These are phyloP conservation scores for Conidiobolus coronatus DNA, from an alignment of 371 early-diverging fungal genomes.

Conservation along the genomic window DNA sequence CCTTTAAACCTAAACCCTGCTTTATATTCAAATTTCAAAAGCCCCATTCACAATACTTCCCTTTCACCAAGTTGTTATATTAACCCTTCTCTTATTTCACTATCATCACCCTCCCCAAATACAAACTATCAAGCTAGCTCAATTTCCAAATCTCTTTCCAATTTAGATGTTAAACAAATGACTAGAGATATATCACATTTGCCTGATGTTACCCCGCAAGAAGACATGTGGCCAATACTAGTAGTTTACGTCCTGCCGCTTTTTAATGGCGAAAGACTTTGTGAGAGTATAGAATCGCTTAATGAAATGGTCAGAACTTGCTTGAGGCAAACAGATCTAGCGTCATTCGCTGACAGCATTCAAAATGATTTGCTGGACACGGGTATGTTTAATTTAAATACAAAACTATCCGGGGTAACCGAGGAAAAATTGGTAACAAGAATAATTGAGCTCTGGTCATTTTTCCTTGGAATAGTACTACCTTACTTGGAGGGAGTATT, in stretches of 20 bases:
- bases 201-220: constrained; percentile 13
- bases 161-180: constrained; percentile 35
- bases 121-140: no score
- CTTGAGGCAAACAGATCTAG: constrained; percentile 22
- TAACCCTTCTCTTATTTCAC: no score
- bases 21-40: no score
- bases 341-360: constrained; percentile 22
- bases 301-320: constrained; percentile 52
- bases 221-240: constrained; percentile 49
- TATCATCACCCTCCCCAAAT: no score
- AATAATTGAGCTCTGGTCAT: constrained; percentile 62
- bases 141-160: constrained; percentile 17
- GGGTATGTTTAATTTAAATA: constrained; percentile 48
- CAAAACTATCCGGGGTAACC: constrained; percentile 39
- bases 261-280: constrained; percentile 67
- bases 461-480: constrained; percentile 58
- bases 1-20: no score
- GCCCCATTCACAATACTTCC: no score
- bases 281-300: constrained; percentile 57
- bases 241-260: constrained; percentile 52
- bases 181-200: constrained; percentile 20
- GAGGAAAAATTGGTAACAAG: constrained; percentile 46
- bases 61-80: no score
- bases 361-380: constrained; percentile 27
- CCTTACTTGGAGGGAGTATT: constrained; percentile 74